Conservation (phyloP, 2,329 filamentous ascomycete genomes). For the Gaeumannomyces tritici region DNA sequence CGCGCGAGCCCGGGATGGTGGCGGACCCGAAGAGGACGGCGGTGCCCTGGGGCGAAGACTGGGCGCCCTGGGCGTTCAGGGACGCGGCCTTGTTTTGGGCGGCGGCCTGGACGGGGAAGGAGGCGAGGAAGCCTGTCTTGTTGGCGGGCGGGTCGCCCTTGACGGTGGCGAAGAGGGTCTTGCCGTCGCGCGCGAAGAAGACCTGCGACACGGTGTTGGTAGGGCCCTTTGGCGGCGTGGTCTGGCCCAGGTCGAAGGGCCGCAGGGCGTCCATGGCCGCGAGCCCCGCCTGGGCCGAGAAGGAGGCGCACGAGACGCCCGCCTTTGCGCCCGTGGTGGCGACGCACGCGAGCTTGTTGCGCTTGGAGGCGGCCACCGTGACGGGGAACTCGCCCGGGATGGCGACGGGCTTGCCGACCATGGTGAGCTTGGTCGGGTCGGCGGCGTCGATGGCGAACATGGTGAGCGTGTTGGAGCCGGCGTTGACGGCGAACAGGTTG, state of each 20-base stretch:
- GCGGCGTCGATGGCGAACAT: constrained; percentile 33
- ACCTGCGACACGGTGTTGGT: constrained; percentile 49
- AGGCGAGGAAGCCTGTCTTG: constrained; percentile 46
- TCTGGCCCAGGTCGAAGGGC: constrained; percentile 40
- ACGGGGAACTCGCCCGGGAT: constrained; percentile 43
- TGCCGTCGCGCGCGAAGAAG: constrained; percentile 47
- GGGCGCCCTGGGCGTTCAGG: constrained; percentile 14
- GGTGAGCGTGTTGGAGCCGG: constrained; percentile 38
- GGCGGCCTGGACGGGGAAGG: constrained; percentile 30
- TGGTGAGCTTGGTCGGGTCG: constrained; percentile 32
- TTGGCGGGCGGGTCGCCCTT: constrained; percentile 48
- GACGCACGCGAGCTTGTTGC: constrained; percentile 34
- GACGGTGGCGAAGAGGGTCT: constrained; percentile 42
- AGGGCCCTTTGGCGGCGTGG: constrained; percentile 47
- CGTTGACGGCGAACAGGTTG: constrained; percentile 44
- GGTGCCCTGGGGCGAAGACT: constrained; percentile 41
- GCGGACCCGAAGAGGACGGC: constrained; percentile 44
- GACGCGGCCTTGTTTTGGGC: constrained; percentile 3
- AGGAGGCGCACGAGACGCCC: constrained; percentile 33
- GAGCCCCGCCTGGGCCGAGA: constrained; percentile 21
- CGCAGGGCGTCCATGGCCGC: constrained; percentile 33
- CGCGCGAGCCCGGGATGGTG: constrained; percentile 29
- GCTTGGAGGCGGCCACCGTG: constrained; percentile 36
- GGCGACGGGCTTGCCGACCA: constrained; percentile 29
- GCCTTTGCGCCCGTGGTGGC: constrained; percentile 31